Conservation (phyloP, 1,139 yeast species). For the Blastobotrys capitulatus region DNA sequence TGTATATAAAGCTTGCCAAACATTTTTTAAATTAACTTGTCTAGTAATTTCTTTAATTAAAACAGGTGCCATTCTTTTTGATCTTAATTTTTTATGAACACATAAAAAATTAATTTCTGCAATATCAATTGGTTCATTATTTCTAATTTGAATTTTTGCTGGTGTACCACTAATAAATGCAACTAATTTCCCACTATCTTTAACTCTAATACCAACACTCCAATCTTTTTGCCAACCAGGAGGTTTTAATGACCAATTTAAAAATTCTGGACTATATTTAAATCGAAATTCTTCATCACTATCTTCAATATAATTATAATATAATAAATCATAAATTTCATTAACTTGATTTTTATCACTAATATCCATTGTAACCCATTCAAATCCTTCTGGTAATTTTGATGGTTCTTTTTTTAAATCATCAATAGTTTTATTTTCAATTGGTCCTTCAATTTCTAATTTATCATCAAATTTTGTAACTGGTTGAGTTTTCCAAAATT, state of each 20-base stretch:
- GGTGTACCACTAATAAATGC: constrained; percentile 95
- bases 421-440: constrained; percentile 64
- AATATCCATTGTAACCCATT: constrained; percentile 81
- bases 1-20: constrained; percentile 96
- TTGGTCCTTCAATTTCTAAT: constrained; percentile 74
- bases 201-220: constrained; percentile 92
- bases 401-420: constrained; percentile 68
- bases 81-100: constrained; percentile 86
- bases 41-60: constrained; percentile 92
- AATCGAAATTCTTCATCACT: constrained; percentile 88
- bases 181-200: constrained; percentile 65
- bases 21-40: constrained; percentile 72
- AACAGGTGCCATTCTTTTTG: constrained; percentile 93
- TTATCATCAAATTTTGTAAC: constrained; percentile 70
- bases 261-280: constrained; percentile 76
- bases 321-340: constrained; percentile 72
- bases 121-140: constrained; percentile 46
- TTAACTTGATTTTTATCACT: constrained; percentile 51
- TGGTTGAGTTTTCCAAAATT: constrained; percentile 98
- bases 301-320: constrained; percentile 93
- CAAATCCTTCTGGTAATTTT: constrained; percentile 71
- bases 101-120: constrained; percentile 93
- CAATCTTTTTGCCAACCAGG: constrained; percentile 91
- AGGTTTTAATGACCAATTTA: constrained; percentile 90
- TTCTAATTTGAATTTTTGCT: constrained; percentile 57